A percentile compares a stretch with the other conserved stretches of the same genome.
Conservation (phyloP, 495 filamentous ascomycete species). For the Xylaria venustula region DNA sequence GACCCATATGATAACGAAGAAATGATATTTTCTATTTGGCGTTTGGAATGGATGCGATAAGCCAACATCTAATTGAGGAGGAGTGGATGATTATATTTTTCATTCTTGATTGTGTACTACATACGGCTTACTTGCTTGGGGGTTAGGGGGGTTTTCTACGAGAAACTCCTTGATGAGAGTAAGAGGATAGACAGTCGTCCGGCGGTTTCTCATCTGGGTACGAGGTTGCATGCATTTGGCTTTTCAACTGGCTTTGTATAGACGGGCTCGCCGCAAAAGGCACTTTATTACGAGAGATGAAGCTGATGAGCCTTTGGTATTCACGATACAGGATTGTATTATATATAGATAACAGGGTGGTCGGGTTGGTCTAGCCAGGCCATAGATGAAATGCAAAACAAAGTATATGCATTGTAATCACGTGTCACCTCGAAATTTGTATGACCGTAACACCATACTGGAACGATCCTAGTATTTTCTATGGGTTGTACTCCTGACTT, state of each 20-base stretch:
- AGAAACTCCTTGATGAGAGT: neutral
- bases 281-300: constrained; percentile 1
- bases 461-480: too few relatives aligned
- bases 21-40: constrained; percentile 16
- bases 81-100: neutral
- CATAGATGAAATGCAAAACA: constrained; percentile 1
- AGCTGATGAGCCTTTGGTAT: constrained; percentile 1
- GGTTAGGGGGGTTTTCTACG: neutral
- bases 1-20: constrained; percentile 15
- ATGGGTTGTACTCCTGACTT: too few relatives aligned
- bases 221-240: constrained; percentile 1
- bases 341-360: constrained; percentile 4
- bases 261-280: neutral
- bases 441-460: too few relatives aligned
- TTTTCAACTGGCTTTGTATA: constrained; percentile 14
- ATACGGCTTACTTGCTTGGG: constrained; percentile 11
- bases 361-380: constrained; percentile 2
- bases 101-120: constrained; percentile 7
- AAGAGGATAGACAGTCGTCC: neutral
- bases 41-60: constrained; percentile 14
- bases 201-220: neutral
- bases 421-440: too few relatives aligned
- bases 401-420: neutral
- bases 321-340: neutral
- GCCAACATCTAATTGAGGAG: constrained; percentile 22